Conservation (phyloP, 108 stramenopile species). For the Skeletonema grethae region DNA sequence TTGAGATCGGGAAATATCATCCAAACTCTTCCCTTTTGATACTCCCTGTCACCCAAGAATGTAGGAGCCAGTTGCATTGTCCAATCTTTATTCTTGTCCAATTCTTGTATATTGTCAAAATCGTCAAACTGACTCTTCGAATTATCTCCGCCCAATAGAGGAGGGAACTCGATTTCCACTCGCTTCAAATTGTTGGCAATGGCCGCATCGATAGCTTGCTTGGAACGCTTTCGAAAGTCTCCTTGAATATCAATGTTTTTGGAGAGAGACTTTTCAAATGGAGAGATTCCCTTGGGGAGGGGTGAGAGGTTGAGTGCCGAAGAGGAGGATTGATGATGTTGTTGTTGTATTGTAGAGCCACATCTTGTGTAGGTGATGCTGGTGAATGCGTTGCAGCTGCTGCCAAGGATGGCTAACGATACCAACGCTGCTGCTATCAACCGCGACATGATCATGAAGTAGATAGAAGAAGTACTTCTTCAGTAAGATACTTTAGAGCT, state of each 20-base stretch:
- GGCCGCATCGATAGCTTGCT: slow-evolving; percentile 51
- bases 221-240: slow-evolving; percentile 59
- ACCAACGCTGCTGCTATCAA: background rate
- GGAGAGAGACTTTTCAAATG: slow-evolving; percentile 73
- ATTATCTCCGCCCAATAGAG: slow-evolving; percentile 67
- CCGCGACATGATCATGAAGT: background rate
- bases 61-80: slow-evolving; percentile 60
- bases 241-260: slow-evolving; percentile 64
- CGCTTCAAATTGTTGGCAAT: slow-evolving; percentile 29
- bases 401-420: background rate
- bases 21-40: slow-evolving; percentile 53
- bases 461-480: too few relatives aligned
- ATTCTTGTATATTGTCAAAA: slow-evolving; percentile 87
- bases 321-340: background rate
- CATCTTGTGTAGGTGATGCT: background rate
- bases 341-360: background rate
- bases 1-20: slow-evolving; percentile 84
- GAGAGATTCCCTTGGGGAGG: slow-evolving; percentile 69
- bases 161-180: slow-evolving; percentile 86
- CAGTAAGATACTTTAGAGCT: too few relatives aligned
- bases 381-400: background rate
- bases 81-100: slow-evolving; percentile 84
- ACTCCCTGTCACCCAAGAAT: slow-evolving; percentile 35
- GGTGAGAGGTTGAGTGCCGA: slow-evolving; percentile 37
- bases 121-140: slow-evolving; percentile 86